Evolutionary conservation across 176 grass and related monocot species (phyloP).

Genomic region (Phoenix roebelenii): DNA sequence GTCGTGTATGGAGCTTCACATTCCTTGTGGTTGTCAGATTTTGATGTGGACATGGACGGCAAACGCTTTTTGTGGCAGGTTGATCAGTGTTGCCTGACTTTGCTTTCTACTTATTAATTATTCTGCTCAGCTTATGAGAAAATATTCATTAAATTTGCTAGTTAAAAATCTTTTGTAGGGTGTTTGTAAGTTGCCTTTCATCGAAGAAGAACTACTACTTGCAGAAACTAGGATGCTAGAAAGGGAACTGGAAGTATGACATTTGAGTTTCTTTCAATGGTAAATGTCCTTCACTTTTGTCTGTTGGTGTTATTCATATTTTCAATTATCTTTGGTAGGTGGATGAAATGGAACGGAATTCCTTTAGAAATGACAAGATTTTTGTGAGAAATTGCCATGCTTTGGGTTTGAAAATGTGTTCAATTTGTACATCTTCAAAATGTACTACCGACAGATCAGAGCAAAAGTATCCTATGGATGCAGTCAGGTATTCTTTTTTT

Average conservation of each 20-base stretch:
- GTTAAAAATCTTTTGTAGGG: conserved; percentile 12
- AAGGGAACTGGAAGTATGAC: conserved; percentile 31
- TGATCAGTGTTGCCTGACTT: background rate
- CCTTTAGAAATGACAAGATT: conserved; percentile 32
- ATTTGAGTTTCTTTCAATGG: background rate
- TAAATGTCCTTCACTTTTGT: too few relatives aligned
- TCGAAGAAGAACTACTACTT: conserved; percentile 32
- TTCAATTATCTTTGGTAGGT: conserved; percentile 1
- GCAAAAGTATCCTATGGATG: conserved; percentile 10
- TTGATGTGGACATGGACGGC: conserved; percentile 42
- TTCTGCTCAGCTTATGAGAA: too few relatives aligned
- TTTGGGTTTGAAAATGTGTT: background rate
- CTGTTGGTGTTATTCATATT: too few relatives aligned
- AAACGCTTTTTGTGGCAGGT: conserved; percentile 49
- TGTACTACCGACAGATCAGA: background rate
- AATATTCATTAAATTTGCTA: too few relatives aligned
- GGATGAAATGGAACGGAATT: conserved; percentile 34
- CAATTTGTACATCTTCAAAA: background rate
- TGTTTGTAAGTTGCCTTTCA: conserved; percentile 39
- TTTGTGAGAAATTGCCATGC: conserved; percentile 18
- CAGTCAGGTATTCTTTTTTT: conserved; percentile 23
- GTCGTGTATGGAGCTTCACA: too few relatives aligned
- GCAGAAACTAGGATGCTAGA: conserved; percentile 29
- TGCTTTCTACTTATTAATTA: too few relatives aligned
- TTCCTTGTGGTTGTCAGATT: conserved; percentile 10